Evolutionary conservation across 139 green algal species (phyloP), one percentile per base, ranked within the genome.

Genomic region (Tetratostichococcus sp.): DNA sequence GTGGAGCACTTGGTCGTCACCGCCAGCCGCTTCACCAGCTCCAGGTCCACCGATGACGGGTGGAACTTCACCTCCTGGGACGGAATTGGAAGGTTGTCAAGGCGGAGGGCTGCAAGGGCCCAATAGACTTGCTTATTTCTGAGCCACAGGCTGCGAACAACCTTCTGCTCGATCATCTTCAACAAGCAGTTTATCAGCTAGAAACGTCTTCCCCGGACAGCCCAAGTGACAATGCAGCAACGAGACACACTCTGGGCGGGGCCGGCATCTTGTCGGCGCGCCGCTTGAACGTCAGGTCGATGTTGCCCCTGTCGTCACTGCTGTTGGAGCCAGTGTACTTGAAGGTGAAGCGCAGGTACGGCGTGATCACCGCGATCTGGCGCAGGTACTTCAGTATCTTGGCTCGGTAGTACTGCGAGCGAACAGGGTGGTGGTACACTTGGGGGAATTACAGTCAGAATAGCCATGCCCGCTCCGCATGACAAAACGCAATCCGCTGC

Each of bases 361-460:
- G 94, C 3, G 94, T 98, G 83, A 98, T 98, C 65, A 98, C 92
- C 0, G 94, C 94, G 62, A 98, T 96, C 83, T 97, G 94, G 33
- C 94, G 85, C 79, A 97, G 86, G 85, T 98, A 98, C 70, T 86
- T 85, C 31, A 94, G 42, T 59, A 94, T 85, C 34, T 87, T 81
- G 43, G 83, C 69, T 1, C 79, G 62, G 82, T 95, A 97, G 73
- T 87, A 88, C 43, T 82, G 39, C 39, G 39, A n/a, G n/a, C n/a
- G n/a, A n/a, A n/a, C n/a, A n/a, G n/a, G n/a, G n/a, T n/a, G n/a
- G n/a, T n/a, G n/a, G n/a, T n/a, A n/a, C n/a, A n/a, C n/a, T n/a
- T n/a, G n/a, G n/a, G n/a, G n/a, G n/a, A n/a, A n/a, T n/a, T n/a
- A n/a, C n/a, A n/a, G n/a, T n/a, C n/a, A n/a, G n/a, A n/a, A n/a